Evolutionary conservation across 2,329 filamentous ascomycete genomes (phyloP), one percentile per base, ranked within the genome.

Genomic region (Exophiala oligosperma): DNA sequence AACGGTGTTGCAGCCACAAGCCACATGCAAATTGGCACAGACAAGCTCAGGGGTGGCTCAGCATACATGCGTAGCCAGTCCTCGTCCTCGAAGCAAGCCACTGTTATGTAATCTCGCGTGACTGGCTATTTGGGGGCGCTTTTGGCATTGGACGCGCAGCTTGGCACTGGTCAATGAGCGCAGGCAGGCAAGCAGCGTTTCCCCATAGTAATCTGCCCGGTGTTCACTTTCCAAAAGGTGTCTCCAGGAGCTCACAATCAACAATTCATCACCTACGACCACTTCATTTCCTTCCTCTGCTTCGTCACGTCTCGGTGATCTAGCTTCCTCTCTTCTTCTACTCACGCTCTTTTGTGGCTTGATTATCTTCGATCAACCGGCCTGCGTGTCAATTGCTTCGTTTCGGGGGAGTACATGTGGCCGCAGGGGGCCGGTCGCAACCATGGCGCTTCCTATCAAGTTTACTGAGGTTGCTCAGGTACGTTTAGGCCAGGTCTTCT

Each of bases 381-480:
- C 28, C 43, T 54, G 57, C 55, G 28, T 53, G n/a, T 56, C 46
- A 41, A 49, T 53, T 51, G 52, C 54, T 55, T 52, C 32, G 32
- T 35, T 35, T 28, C 26, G 50, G 48, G 8, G 41, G 52, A 56
- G 60, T 67, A 60, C 54, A 66, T 64, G 65, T 62, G 63, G 60
- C 63, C 64, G 62, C 59, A 62, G 61, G 61, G 56, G 61, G 63
- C 63, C 63, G 57, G 61, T 72, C 61, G 71, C 74, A 76, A 77
- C 72, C 74, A 80, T 80, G 77, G 77, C 77, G 77, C 82, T 95
- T 73, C 91, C 90, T 72, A 96, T 96, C 80, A 92, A 91, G 82
- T 95, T 96, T 78, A 89, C 89, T 75, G 92, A 96, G 86, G 85
- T 93, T 72, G 84, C 93, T 76, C 90, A 92, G 81, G 85, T 88